These are phyloP conservation scores for Nakazawaea peltata DNA, from an alignment of 805 yeast species.

Conservation along the genomic window DNA sequence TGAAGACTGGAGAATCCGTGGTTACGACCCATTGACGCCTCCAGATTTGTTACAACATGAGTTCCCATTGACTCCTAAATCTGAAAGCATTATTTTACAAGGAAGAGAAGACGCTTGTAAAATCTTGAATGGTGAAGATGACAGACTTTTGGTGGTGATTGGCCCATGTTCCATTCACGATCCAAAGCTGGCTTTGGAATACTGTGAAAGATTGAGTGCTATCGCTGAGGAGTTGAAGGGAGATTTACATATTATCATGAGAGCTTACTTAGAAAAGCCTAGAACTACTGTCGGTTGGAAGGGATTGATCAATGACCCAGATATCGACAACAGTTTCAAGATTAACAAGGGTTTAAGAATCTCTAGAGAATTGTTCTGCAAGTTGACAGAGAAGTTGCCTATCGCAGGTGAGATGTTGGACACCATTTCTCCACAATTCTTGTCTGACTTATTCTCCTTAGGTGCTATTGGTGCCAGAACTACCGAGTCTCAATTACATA, in stretches of 20 bases:
- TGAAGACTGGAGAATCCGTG: slow-evolving; percentile 74
- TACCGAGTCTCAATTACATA: slow-evolving; percentile 94
- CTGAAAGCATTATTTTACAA: slow-evolving; percentile 54
- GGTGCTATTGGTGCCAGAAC: slow-evolving; percentile 99
- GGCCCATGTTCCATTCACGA: slow-evolving; percentile 99
- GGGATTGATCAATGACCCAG: slow-evolving; percentile 96
- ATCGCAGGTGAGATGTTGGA: slow-evolving; percentile 98
- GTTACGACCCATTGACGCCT: slow-evolving; percentile 93
- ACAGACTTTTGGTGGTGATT: slow-evolving; percentile 78
- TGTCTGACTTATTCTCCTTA: slow-evolving; percentile 85
- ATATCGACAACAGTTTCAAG: slow-evolving; percentile 84
- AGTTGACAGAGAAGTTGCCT: slow-evolving; percentile 77
- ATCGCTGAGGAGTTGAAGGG: slow-evolving; percentile 55
- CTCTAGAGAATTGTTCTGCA: slow-evolving; percentile 78
- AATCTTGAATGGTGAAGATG: slow-evolving; percentile 76
- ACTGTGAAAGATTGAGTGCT: slow-evolving; percentile 57
- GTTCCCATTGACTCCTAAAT: slow-evolving; percentile 54
- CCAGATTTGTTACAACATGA: slow-evolving; percentile 91
- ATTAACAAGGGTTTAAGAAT: slow-evolving; percentile 92
- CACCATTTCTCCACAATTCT: slow-evolving; percentile 93
- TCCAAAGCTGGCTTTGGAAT: slow-evolving; percentile 85
- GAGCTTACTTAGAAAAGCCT: slow-evolving; percentile 97
- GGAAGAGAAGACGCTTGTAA: slow-evolving; percentile 74
- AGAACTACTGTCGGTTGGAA: slow-evolving; percentile 99
- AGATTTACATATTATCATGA: slow-evolving; percentile 85